These are phyloP conservation scores for Kitagawia praeruptora DNA, from an alignment of 129 eudicot species.

Conservation along the genomic window DNA sequence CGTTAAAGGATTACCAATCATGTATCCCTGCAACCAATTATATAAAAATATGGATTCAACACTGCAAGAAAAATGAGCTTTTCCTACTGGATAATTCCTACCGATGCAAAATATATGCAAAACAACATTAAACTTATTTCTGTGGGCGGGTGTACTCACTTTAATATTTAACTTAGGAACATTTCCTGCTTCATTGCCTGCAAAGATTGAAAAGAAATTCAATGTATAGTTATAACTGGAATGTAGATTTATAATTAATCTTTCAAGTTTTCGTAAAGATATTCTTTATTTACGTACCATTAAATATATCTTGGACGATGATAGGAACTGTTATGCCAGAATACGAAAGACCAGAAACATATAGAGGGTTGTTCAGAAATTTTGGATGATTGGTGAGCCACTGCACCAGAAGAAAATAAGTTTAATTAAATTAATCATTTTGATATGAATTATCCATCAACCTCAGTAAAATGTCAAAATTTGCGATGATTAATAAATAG, in stretches of 20 bases:
- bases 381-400: conserved; percentile 17
- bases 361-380: conserved; percentile 4
- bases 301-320: conserved; percentile 11
- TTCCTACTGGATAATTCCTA: too few relatives aligned
- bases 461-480: background rate
- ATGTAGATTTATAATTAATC: background rate
- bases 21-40: conserved; percentile 9
- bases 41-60: background rate
- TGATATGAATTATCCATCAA: background rate
- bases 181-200: conserved; percentile 11
- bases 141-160: background rate
- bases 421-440: background rate
- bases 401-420: conserved; percentile 1
- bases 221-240: background rate
- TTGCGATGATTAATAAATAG: background rate
- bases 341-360: conserved; percentile 17
- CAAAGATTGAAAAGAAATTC: background rate
- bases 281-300: background rate
- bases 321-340: conserved; percentile 16
- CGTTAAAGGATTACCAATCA: conserved; percentile 21
- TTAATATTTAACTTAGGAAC: background rate
- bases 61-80: too few relatives aligned
- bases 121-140: background rate
- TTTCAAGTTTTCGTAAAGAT: background rate
- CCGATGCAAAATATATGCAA: background rate